Conservation (phyloP, 352 stramenopile species). For the Phytophthora capsici region DNA sequence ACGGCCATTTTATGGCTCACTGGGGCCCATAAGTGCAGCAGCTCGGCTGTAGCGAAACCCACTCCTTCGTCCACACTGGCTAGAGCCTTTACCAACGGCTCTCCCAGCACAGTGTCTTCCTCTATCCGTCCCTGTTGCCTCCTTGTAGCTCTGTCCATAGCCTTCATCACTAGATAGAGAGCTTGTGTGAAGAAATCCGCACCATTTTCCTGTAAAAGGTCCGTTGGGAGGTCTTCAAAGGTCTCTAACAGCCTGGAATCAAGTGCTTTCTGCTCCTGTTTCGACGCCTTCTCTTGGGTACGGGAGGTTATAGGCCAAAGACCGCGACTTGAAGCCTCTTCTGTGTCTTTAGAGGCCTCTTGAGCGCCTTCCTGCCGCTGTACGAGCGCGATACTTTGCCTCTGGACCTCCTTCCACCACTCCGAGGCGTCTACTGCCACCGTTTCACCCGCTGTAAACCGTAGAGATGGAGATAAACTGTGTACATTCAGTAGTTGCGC, state of each 20-base stretch:
- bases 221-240: constrained; percentile 23
- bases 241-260: constrained; percentile 4
- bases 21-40: constrained; percentile 41
- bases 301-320: constrained; percentile 22
- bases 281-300: constrained; percentile 1
- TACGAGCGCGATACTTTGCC: constrained; percentile 27
- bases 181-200: constrained; percentile 25
- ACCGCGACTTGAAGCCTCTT: background rate
- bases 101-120: background rate
- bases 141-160: constrained; percentile 25
- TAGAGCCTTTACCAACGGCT: constrained; percentile 8
- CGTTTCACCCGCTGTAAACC: constrained; percentile 34
- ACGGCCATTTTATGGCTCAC: constrained; percentile 21
- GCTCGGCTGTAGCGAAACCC: constrained; percentile 31
- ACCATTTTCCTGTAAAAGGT: constrained; percentile 4
- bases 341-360: constrained; percentile 3
- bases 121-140: constrained; percentile 7
- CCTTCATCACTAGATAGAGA: constrained; percentile 29
- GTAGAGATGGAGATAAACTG: constrained; percentile 42
- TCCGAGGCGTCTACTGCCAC: constrained; percentile 41
- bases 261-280: background rate
- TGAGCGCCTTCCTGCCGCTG: constrained; percentile 10
- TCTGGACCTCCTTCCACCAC: constrained; percentile 58
- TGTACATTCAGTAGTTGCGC: constrained; percentile 48
- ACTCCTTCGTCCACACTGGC: constrained; percentile 37